phyloP scores from a whole-genome alignment of 2,329 filamentous ascomycete species.

The Periconia sp. region DNA sequence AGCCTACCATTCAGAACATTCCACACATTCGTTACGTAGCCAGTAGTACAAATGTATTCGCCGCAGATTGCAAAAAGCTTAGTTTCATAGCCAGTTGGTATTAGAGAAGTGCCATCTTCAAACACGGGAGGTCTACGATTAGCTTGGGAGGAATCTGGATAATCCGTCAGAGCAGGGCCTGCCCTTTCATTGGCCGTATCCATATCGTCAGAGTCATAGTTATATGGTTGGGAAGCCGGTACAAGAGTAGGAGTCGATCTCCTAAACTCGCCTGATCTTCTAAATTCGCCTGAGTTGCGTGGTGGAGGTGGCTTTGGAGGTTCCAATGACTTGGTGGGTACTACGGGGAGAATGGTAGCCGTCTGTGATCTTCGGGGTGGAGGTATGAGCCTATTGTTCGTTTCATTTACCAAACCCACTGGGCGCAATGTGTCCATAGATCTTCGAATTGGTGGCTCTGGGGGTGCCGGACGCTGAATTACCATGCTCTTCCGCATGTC shows the following conservation, averaged over 20 bases:
- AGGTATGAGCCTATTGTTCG: slow-evolving; percentile 36
- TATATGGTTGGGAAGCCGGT: slow-evolving; percentile 27
- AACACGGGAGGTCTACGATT: slow-evolving; percentile 84
- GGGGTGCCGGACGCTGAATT: slow-evolving; percentile 33
- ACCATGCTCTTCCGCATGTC: slow-evolving; percentile 44
- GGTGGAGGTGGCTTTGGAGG: slow-evolving; percentile 43
- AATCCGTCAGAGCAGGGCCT: slow-evolving; percentile 65
- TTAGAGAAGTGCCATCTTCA: slow-evolving; percentile 74
- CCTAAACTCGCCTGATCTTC: slow-evolving; percentile 37
- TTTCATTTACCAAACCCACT: slow-evolving; percentile 26
- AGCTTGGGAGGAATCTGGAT: slow-evolving; percentile 81
- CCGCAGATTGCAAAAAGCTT: slow-evolving; percentile 88
- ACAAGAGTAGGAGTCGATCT: slow-evolving; percentile 17
- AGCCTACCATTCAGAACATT: slow-evolving; percentile 81
- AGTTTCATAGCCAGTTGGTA: slow-evolving; percentile 85
- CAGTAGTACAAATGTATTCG: slow-evolving; percentile 83
- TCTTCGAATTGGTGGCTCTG: slow-evolving; percentile 41
- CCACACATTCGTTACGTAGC: slow-evolving; percentile 88
- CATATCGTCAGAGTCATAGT: slow-evolving; percentile 58
- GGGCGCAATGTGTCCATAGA: slow-evolving; percentile 45
- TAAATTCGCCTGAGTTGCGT: slow-evolving; percentile 42
- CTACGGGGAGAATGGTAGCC: slow-evolving; percentile 8
- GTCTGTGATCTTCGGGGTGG: slow-evolving; percentile 43
- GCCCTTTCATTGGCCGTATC: slow-evolving; percentile 56
- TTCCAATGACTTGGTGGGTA: slow-evolving; percentile 30